These are phyloP conservation scores for Psilocybe cyanescens DNA, from an alignment of 768 basidiomycete genomes.

Conservation along the genomic window DNA sequence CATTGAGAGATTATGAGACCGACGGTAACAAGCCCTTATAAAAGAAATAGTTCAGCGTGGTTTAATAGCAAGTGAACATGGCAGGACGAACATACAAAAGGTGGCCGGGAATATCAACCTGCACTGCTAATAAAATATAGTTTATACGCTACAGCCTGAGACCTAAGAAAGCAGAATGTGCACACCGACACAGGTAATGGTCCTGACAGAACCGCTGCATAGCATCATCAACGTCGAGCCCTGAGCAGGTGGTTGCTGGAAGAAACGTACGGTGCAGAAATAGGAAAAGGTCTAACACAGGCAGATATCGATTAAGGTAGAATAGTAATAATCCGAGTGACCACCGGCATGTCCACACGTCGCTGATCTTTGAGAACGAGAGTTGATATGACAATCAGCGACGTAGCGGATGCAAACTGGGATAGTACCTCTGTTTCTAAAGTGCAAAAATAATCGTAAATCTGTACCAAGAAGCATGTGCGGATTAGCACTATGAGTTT, in stretches of 20 bases:
- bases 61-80: not conserved
- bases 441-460: conserved; percentile 10
- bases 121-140: not conserved
- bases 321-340: conserved; percentile 7
- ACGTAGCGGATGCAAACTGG: not conserved
- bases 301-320: conserved; percentile 14
- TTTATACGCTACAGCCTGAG: not conserved
- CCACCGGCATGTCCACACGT: conserved; percentile 12
- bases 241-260: not conserved
- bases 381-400: not conserved
- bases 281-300: conserved; percentile 6
- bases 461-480: not conserved
- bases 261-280: conserved; percentile 4
- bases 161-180: not conserved
- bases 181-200: not conserved
- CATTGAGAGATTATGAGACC: conserved; percentile 4
- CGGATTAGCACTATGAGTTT: not conserved
- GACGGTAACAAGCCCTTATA: not conserved
- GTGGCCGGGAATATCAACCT: not conserved
- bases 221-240: not conserved
- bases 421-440: conserved; percentile 4
- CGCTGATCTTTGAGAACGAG: conserved; percentile 1
- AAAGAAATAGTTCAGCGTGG: not conserved
- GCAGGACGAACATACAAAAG: not conserved
- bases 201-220: not conserved